Conservation (phyloP, 83 land plant genomes). For the Thuja plicata region DNA sequence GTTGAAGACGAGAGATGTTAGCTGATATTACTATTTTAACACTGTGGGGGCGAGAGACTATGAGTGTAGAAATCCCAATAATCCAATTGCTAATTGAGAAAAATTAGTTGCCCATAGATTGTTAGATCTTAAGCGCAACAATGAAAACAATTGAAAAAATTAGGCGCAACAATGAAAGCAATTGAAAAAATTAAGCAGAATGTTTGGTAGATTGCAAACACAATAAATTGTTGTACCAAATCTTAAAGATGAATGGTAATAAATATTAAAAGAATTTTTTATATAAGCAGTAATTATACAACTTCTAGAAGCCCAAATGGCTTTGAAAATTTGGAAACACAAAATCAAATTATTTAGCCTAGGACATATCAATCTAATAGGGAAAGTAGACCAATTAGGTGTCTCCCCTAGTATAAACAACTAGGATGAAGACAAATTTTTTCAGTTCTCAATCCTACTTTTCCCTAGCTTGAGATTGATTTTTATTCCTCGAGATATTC, state of each 20-base stretch:
- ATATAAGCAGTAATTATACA: background rate
- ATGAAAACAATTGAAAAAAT: too few relatives aligned
- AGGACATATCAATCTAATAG: background rate
- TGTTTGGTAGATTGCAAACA: background rate
- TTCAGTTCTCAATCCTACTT: background rate
- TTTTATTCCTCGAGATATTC: background rate
- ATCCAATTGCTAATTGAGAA: too few relatives aligned
- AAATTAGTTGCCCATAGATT: too few relatives aligned
- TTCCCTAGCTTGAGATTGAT: background rate
- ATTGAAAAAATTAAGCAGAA: too few relatives aligned
- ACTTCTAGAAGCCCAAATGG: background rate
- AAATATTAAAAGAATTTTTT: background rate
- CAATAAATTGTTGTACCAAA: background rate
- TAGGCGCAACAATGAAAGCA: too few relatives aligned
- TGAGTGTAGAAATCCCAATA: too few relatives aligned
- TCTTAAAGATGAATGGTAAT: background rate
- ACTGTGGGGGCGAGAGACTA: too few relatives aligned
- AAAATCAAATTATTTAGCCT: background rate
- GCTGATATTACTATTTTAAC: too few relatives aligned
- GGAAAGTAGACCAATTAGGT: background rate
- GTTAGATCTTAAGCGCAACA: too few relatives aligned
- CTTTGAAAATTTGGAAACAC: background rate
- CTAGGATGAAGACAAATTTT: background rate
- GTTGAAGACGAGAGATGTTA: too few relatives aligned
- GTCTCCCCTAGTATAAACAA: background rate